Base-by-base conservation (phyloP, 148 eudicot genomes). In the Fagopyrum esculentum region DNA sequence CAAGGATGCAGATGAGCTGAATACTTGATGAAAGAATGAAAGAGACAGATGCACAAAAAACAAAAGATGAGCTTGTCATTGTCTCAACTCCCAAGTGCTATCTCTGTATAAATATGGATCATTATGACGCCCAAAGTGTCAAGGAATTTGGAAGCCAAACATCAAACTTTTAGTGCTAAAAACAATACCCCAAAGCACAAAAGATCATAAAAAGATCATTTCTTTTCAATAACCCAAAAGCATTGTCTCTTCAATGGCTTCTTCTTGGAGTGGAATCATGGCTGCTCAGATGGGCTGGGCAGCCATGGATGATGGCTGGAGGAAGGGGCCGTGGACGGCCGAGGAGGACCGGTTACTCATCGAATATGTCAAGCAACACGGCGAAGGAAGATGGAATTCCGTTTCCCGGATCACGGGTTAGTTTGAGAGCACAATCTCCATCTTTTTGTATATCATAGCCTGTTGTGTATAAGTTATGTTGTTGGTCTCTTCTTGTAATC, bases 371-470 rank as follows among this genome's bases (percentile, higher is more conserved):
- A 86, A 87, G 73, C 49, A 79, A 51, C 90, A 93, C 78, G 96
- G 96, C n/a, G 98, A 93, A 84, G 98, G 98, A 40, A 80, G 96
- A 79, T 93, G 98, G 96, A 93, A 86, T 80, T 89, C 95, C 79
- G 98, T 93, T 69, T 78, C 96, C 72, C 78, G 87, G 52, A 88
- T 90, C 75, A 77, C 90, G 80, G 98, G 98, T 83, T 9, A 4
- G 55, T 35, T 68, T 1, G 13, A 8, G 1, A 19, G 6, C 7
- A 35, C 40, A 35, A 35, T 35, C 40, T 35, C 40, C 40, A 35
- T 35, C 40, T 35, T 35, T 35, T 22, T 22, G 26, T 22, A 22
- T 29, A 9, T 12, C 57, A 52, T 52, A 4, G 16, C 17, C 11
- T 6, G 16, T 15, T 54, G 11, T 54, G 40, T 35, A 35, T 35